Percentiles rank a stretch among this genome's conserved stretches.
Evolutionary conservation across 371 early-diverging fungal species (phyloP).

Genomic region (Mucor lusitanicus): DNA sequence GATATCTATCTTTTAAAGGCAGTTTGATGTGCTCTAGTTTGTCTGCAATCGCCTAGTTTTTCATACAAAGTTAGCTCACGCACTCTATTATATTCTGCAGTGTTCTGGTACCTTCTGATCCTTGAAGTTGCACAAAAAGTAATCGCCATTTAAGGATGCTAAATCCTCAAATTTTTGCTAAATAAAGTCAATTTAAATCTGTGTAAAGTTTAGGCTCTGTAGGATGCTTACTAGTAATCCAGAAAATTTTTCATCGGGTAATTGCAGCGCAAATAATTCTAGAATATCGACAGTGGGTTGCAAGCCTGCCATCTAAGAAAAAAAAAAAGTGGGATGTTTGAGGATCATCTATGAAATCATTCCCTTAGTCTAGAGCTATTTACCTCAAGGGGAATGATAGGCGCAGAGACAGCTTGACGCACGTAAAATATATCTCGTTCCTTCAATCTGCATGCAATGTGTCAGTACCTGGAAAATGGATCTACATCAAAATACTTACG

Average conservation of each 20-base stretch:
- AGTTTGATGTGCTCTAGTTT: constrained; percentile 62
- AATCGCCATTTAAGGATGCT: constrained; percentile 66
- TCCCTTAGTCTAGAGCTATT: not conserved
- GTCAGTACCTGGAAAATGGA: not conserved
- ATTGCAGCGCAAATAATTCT: constrained; percentile 74
- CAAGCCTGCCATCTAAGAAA: constrained; percentile 69
- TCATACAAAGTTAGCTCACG: no score
- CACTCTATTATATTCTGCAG: not conserved
- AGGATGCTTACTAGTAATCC: constrained; percentile 56
- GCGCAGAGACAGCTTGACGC: constrained; percentile 30
- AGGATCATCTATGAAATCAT: not conserved
- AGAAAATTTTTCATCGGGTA: constrained; percentile 68
- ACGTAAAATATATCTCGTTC: constrained; percentile 35
- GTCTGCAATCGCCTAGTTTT: constrained; percentile 58
- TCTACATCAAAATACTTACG: constrained; percentile 44
- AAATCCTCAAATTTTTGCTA: constrained; percentile 71
- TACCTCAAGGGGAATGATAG: constrained; percentile 38
- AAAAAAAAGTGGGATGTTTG: not conserved
- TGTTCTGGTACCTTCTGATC: constrained; percentile 56
- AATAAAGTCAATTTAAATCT: not conserved
- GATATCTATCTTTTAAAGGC: constrained; percentile 65
- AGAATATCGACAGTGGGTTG: constrained; percentile 81
- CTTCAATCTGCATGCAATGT: constrained; percentile 18
- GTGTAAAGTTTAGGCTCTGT: not conserved
- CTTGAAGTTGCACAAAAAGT: constrained; percentile 77